A percentile compares a stretch with the other conserved stretches of the same genome.
Conservation (phyloP, 23 red algal species). For the Agarophyton chilense region DNA sequence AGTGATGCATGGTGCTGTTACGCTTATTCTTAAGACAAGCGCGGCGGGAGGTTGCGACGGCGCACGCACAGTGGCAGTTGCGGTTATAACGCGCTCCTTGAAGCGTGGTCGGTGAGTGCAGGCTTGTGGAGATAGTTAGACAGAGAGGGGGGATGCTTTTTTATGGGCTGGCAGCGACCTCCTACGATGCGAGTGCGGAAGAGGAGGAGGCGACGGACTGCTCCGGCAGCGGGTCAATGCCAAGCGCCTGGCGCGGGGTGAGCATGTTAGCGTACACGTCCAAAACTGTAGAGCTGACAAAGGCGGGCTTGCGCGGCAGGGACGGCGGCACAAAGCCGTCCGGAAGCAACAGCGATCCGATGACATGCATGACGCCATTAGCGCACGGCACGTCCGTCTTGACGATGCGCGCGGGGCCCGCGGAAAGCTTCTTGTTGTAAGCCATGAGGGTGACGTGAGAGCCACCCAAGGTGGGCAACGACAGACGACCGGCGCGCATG, state of each 20-base stretch:
- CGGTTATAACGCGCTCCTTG: too few species aligned
- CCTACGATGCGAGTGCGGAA: background rate
- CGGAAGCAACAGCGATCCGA: constrained; percentile 55
- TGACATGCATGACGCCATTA: constrained; percentile 77
- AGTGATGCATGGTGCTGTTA: too few species aligned
- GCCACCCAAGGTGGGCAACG: constrained; percentile 23
- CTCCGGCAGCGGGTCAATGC: constrained; percentile 62
- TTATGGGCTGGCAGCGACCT: too few species aligned
- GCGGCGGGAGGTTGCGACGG: too few species aligned
- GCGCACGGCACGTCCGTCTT: constrained; percentile 66
- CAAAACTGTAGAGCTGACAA: constrained; percentile 51
- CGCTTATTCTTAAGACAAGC: too few species aligned
- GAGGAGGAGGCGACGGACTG: background rate
- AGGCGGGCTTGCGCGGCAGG: constrained; percentile 20
- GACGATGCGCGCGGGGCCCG: constrained; percentile 60
- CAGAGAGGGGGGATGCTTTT: too few species aligned
- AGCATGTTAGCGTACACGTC: constrained; percentile 40
- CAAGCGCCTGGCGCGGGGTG: constrained; percentile 65
- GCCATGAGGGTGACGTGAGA: constrained; percentile 45
- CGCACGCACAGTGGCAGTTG: too few species aligned
- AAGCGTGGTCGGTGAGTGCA: too few species aligned
- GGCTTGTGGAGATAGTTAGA: too few species aligned
- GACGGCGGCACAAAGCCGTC: constrained; percentile 36
- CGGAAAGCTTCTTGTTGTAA: constrained; percentile 70
- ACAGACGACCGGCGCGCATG: constrained; percentile 12